A percentile compares a stretch with the other conserved stretches of the same genome.
These are phyloP conservation scores for Yueomyces sinensis DNA, from an alignment of 805 yeast species.

Conservation along the genomic window DNA sequence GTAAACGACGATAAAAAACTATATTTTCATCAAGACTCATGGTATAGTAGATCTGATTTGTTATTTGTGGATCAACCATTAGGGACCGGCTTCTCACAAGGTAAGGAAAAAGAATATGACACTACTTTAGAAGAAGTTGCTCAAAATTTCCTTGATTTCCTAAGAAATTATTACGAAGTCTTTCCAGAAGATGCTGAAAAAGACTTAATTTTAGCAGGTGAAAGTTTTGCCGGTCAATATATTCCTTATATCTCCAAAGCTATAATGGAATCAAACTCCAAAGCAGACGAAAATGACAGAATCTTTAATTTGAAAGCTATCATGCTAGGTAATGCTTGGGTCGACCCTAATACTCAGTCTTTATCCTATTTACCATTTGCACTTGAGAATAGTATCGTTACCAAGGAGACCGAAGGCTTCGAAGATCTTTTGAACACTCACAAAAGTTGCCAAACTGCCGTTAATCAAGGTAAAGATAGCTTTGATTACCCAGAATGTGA, in stretches of 20 bases:
- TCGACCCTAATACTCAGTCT: slow-evolving; percentile 77
- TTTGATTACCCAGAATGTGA: slow-evolving; percentile 35
- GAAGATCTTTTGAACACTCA: slow-evolving; percentile 33
- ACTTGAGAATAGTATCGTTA: slow-evolving; percentile 42
- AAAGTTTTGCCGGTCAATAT: slow-evolving; percentile 94
- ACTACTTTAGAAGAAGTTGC: slow-evolving; percentile 45
- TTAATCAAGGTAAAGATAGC: slow-evolving; percentile 20
- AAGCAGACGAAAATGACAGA: slow-evolving; percentile 5
- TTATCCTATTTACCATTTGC: slow-evolving; percentile 67
- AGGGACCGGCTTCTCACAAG: slow-evolving; percentile 80
- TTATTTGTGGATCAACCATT: slow-evolving; percentile 89
- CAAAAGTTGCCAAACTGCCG: slow-evolving; percentile 45
- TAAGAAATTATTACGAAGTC: slow-evolving; percentile 48
- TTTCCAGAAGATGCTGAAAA: slow-evolving; percentile 61
- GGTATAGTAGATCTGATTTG: slow-evolving; percentile 71
- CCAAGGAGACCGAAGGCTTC: slow-evolving; percentile 28
- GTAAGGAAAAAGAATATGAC: slow-evolving; percentile 30
- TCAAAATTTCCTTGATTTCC: slow-evolving; percentile 47
- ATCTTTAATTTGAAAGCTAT: slow-evolving; percentile 44
- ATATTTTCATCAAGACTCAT: slow-evolving; percentile 53
- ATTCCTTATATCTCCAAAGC: slow-evolving; percentile 75
- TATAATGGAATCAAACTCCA: slow-evolving; percentile 35
- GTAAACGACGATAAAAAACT: slow-evolving; percentile 36
- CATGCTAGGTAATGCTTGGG: slow-evolving; percentile 88
- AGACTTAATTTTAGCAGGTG: slow-evolving; percentile 77